Evolutionary conservation across 805 yeast species (phyloP).

Genomic region (Cyberlindnera mrakii): DNA sequence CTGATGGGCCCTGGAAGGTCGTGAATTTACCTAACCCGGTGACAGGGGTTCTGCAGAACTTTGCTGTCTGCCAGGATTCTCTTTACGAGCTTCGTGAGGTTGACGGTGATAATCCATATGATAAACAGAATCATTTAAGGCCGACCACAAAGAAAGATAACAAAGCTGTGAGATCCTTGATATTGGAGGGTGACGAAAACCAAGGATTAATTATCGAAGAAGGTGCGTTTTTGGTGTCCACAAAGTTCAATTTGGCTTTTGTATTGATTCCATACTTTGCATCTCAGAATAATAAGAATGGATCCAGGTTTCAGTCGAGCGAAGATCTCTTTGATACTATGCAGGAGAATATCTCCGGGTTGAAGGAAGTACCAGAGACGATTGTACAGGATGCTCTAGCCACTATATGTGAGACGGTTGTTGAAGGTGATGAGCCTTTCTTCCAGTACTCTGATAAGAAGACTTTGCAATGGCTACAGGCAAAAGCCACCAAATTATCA

Average conservation of each 20-base stretch:
- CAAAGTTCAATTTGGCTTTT: constrained; percentile 36
- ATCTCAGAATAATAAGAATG: constrained; percentile 17
- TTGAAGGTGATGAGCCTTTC: constrained; percentile 39
- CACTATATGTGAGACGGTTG: constrained; percentile 33
- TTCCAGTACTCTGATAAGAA: constrained; percentile 38
- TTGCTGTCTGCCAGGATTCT: constrained; percentile 11
- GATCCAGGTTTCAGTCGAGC: constrained; percentile 25
- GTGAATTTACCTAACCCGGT: constrained; percentile 18
- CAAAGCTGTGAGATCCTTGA: constrained; percentile 36
- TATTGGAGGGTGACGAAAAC: constrained; percentile 13
- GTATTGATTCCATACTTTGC: constrained; percentile 33
- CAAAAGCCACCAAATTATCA: constrained; percentile 32
- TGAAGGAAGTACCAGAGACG: constrained; percentile 12
- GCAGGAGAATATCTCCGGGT: constrained; percentile 11
- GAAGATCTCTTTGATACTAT: constrained; percentile 41
- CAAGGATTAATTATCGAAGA: constrained; percentile 36
- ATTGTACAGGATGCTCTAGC: constrained; percentile 18
- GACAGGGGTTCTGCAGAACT: constrained; percentile 6
- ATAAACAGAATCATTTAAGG: constrained; percentile 22
- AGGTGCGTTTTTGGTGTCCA: constrained; percentile 33
- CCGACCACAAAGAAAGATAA: constrained; percentile 23
- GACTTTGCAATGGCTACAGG: constrained; percentile 32
- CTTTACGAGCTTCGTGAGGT: constrained; percentile 36
- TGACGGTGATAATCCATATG: constrained; percentile 32
- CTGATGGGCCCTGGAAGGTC: constrained; percentile 6